Evolutionary conservation across 2,329 filamentous ascomycete genomes (phyloP), one percentile per base, ranked within the genome.

Genomic region (Botryotinia narcissicola): DNA sequence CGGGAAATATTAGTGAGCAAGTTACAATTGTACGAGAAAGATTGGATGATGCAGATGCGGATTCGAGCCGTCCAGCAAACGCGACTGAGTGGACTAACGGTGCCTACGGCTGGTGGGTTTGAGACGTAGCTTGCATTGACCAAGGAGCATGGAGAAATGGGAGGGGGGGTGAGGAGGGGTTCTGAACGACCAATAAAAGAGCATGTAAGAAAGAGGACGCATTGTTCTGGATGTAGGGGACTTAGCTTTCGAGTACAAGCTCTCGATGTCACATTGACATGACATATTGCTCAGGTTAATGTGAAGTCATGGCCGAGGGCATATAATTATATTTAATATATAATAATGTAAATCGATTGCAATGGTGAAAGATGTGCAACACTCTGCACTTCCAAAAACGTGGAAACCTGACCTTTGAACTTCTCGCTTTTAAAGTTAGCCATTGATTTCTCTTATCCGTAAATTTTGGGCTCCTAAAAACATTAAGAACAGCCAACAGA

Each of bases 401-500:
- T 18, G 37, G n/a, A 62, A 40, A 42, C 16, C 40, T 4, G 12
- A 6, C 25, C 59, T 62, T 35, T n/a, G 1, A n/a, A 18, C 8
- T 57, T 12, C 22, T n/a, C 1, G 7, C n/a, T 18, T 18, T 18
- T n/a, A 5, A 14, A 40, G 4, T 1, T 20, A 7, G 35, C 22
- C 3, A 51, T 63, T 8, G 14, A 18, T 8, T 14, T 37, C 29
- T 48, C 12, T 6, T 4, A 16, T 0, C 1, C 1, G 20, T 9
- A n/a, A 37, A 37, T 8, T 16, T 4, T 10, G 60, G 42, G 16
- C 1, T 32, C 7, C 40, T 14, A 14, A 14, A 14, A 42, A 35
- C 2, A 16, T 48, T 4, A 25, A 9, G 10, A 10, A 10, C 3
- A 8, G 0, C 1, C 29, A 35, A 18, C 20, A 61, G 4, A 9